A percentile compares a stretch with the other conserved stretches of the same genome.
These are phyloP conservation scores for Nicotiana undulata DNA, from an alignment of 257 asterid species.

Conservation along the genomic window DNA sequence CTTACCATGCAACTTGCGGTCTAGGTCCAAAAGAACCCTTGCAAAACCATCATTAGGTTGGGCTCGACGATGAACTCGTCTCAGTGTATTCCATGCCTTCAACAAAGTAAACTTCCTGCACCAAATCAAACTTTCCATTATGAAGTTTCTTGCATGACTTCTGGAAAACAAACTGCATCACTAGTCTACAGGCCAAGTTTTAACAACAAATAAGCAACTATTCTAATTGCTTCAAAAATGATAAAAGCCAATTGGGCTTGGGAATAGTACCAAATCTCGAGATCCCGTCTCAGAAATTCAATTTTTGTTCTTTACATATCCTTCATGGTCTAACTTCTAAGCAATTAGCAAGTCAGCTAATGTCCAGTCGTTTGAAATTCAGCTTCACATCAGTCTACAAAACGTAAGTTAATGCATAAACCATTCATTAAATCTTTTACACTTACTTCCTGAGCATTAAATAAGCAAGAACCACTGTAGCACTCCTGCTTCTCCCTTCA, in stretches of 20 bases:
- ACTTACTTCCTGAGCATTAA: slow-evolving; percentile 86
- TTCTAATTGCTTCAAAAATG: background rate
- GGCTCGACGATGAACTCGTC: slow-evolving; percentile 84
- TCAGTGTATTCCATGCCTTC: slow-evolving; percentile 84
- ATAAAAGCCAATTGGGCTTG: background rate
- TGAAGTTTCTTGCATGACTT: background rate
- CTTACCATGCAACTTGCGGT: slow-evolving; percentile 63
- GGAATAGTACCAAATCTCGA: background rate
- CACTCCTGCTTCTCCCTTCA: slow-evolving; percentile 97
- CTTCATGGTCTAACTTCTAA: background rate
- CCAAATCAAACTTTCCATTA: background rate
- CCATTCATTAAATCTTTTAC: background rate
- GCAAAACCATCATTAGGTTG: slow-evolving; percentile 98
- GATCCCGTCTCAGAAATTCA: background rate
- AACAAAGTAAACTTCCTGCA: slow-evolving; percentile 67
- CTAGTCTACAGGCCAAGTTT: background rate
- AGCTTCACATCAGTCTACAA: background rate
- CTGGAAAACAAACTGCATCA: background rate
- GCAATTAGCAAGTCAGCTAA: background rate
- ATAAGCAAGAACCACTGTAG: slow-evolving; percentile 84
- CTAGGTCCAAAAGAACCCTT: slow-evolving; percentile 70
- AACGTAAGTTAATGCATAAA: background rate
- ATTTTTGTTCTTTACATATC: no score
- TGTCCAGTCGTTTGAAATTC: background rate
- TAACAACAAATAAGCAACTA: background rate